These are phyloP conservation scores for Pseudogymnoascus sp. DNA, from an alignment of 2,329 filamentous ascomycete genomes.

Conservation along the genomic window DNA sequence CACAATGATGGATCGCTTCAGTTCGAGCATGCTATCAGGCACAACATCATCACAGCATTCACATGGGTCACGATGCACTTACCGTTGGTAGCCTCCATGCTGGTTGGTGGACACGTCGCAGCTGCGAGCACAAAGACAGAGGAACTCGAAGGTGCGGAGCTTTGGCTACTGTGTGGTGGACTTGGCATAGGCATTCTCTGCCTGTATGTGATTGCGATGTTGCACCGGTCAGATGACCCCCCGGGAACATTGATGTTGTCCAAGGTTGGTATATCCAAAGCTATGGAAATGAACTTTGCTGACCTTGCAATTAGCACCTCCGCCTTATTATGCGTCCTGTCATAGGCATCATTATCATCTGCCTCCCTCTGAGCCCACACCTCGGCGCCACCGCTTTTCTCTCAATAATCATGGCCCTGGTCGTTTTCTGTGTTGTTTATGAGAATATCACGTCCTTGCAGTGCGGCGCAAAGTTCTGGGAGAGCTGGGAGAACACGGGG, in stretches of 20 bases:
- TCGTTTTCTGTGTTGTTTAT: slow-evolving; percentile 36
- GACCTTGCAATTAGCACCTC: slow-evolving; percentile 10
- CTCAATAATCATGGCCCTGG: slow-evolving; percentile 35
- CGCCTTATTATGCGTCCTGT: slow-evolving; percentile 21
- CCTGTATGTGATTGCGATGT: slow-evolving; percentile 34
- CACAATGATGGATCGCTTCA: slow-evolving; percentile 38
- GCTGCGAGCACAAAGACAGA: slow-evolving; percentile 32
- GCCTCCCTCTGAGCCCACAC: slow-evolving; percentile 29
- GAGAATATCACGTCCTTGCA: slow-evolving; percentile 30
- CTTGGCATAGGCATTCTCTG: slow-evolving; percentile 38
- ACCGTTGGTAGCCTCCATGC: slow-evolving; percentile 35
- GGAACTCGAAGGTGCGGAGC: slow-evolving; percentile 34
- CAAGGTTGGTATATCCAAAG: slow-evolving; percentile 11
- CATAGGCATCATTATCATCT: slow-evolving; percentile 29
- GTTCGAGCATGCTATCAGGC: slow-evolving; percentile 36
- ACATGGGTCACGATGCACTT: slow-evolving; percentile 37
- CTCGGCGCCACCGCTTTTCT: slow-evolving; percentile 31
- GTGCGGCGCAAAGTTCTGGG: slow-evolving; percentile 21
- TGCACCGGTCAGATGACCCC: slow-evolving; percentile 34
- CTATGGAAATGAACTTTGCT: not conserved
- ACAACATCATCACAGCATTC: slow-evolving; percentile 33
- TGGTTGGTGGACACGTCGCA: slow-evolving; percentile 40
- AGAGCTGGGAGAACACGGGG: slow-evolving; percentile 24
- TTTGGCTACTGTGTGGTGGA: slow-evolving; percentile 40
- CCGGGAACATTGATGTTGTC: slow-evolving; percentile 17